phyloP scores from a whole-genome alignment of 768 basidiomycete species.

The Ramaria rubella region DNA sequence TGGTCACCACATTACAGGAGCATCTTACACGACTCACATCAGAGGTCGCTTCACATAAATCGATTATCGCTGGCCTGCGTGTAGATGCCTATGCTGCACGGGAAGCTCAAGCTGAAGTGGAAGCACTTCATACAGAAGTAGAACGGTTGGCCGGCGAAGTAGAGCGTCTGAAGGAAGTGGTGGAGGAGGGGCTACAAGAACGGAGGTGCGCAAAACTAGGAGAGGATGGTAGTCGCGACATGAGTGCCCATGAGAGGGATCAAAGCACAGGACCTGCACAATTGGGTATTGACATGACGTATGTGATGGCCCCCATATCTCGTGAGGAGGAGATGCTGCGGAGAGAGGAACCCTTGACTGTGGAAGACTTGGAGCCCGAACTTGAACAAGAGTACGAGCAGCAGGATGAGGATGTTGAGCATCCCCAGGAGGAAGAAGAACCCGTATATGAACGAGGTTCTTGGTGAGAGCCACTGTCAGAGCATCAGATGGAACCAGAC shows the following conservation, averaged over 20 bases:
- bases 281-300: conserved; percentile 11
- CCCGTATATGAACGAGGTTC: neutral
- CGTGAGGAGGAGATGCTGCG: conserved; percentile 11
- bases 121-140: conserved; percentile 64
- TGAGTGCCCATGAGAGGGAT: conserved; percentile 3
- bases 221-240: conserved; percentile 3
- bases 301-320: neutral
- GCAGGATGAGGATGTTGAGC: conserved; percentile 16
- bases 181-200: conserved; percentile 81
- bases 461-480: too few species aligned
- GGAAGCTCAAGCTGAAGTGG: conserved; percentile 61
- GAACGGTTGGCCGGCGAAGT: conserved; percentile 81
- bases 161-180: conserved; percentile 75
- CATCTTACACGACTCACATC: conserved; percentile 74
- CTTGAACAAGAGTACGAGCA: conserved; percentile 19
- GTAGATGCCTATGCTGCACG: conserved; percentile 50
- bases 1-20: conserved; percentile 64
- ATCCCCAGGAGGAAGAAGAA: conserved; percentile 1
- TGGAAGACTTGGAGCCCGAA: conserved; percentile 8
- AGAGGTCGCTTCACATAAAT: conserved; percentile 50
- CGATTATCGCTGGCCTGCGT: conserved; percentile 21
- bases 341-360: conserved; percentile 8
- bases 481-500: too few species aligned
- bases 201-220: conserved; percentile 49
- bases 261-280: conserved; percentile 22